phyloP scores from a whole-genome alignment of 192 early-diverging fungal genomes.

The Spinellus fusiger region DNA sequence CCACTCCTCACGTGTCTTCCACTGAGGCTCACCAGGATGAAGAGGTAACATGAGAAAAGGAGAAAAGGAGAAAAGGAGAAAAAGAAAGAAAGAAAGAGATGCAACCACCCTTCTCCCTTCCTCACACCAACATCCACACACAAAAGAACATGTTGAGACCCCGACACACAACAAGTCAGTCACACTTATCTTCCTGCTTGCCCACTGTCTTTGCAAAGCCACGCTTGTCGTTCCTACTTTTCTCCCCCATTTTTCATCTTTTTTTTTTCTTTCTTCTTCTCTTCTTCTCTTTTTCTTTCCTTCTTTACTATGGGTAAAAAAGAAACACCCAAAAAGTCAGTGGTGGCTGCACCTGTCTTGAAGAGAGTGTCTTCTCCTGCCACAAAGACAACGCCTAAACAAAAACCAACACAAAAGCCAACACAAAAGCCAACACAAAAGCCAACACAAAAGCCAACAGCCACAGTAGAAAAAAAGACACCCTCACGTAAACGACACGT shows the following conservation, averaged over 20 bases:
- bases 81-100: background rate
- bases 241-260: background rate
- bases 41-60: background rate
- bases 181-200: too few relatives aligned
- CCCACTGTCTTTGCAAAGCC: background rate
- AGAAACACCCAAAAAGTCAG: too few relatives aligned
- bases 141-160: too few relatives aligned
- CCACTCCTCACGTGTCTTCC: slow-evolving; percentile 9
- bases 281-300: too few relatives aligned
- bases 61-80: background rate
- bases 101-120: background rate
- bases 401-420: background rate
- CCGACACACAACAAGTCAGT: too few relatives aligned
- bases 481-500: background rate
- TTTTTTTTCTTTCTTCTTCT: background rate
- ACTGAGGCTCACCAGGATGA: slow-evolving; percentile 13
- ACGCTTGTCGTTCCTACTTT: background rate
- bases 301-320: too few relatives aligned
- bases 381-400: too few relatives aligned
- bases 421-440: background rate
- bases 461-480: too few relatives aligned
- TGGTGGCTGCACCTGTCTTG: too few relatives aligned
- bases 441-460: background rate
- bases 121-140: background rate
- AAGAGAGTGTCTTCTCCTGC: too few relatives aligned